These are phyloP conservation scores for Fusarium ramigenum DNA, from an alignment of 2,329 filamentous ascomycete species.

Conservation along the genomic window DNA sequence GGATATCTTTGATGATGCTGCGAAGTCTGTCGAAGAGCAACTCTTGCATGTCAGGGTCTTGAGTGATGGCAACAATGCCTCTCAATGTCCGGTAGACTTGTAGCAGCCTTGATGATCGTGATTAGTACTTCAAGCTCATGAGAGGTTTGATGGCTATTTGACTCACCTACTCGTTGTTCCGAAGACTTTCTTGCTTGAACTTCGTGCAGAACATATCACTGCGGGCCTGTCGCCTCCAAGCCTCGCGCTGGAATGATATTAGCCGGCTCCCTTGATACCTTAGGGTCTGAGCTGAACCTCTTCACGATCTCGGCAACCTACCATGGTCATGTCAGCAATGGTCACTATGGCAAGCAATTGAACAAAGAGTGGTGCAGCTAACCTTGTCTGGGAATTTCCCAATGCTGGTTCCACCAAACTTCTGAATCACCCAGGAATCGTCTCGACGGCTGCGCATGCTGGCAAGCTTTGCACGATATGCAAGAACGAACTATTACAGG, in stretches of 20 bases:
- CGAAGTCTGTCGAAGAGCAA: not conserved
- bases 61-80: not conserved
- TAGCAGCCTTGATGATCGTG: not conserved
- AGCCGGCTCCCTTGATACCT: accelerated
- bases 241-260: not conserved
- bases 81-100: not conserved
- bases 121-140: not conserved
- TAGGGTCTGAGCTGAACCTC: not conserved
- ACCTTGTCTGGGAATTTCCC: not conserved
- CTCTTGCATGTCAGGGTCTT: not conserved
- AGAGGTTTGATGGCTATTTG: not conserved
- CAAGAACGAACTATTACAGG: not conserved
- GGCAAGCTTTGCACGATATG: not conserved
- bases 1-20: not conserved
- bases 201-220: not conserved
- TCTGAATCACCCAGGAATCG: not conserved
- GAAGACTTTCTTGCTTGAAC: not conserved
- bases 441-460: not conserved
- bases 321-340: not conserved
- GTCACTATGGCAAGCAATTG: accelerated
- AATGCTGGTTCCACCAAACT: not conserved
- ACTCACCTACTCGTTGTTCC: not conserved
- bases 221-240: not conserved
- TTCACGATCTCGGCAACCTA: not conserved
- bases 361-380: not conserved